Evolutionary conservation across 768 basidiomycete genomes (phyloP).

Genomic region (Leccinum incarnatum): DNA sequence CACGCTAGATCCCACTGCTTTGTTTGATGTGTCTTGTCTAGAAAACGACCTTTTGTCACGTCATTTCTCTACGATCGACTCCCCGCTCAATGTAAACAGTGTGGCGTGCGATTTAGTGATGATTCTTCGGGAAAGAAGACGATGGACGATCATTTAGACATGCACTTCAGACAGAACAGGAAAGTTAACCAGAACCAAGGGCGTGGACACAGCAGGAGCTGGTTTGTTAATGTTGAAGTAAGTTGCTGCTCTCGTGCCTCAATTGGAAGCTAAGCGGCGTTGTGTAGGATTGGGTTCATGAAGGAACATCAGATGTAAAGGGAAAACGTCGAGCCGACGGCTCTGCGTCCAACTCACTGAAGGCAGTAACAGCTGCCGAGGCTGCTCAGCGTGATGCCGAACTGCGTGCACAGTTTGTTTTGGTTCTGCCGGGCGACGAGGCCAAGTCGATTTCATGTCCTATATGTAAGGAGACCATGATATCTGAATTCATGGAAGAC

Average conservation of each 20-base stretch:
- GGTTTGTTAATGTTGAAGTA: conserved; percentile 84
- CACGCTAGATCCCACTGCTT: not conserved
- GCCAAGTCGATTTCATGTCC: conserved; percentile 84
- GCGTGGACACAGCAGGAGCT: conserved; percentile 84
- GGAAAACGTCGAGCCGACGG: conserved; percentile 67
- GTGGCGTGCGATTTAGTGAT: conserved; percentile 83
- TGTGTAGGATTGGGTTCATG: conserved; percentile 83
- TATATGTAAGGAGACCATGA: conserved; percentile 92
- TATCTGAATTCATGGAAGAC: conserved; percentile 90
- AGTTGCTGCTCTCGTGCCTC: not conserved
- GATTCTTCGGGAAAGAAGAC: conserved; percentile 65
- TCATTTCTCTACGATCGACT: conserved; percentile 74
- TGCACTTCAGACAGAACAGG: conserved; percentile 93
- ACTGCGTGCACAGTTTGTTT: conserved; percentile 73
- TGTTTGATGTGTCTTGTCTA: conserved; percentile 23
- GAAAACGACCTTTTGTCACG: conserved; percentile 53
- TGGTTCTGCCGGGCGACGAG: conserved; percentile 88
- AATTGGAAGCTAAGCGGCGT: conserved; percentile 12
- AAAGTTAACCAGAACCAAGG: conserved; percentile 59
- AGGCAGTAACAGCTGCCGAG: conserved; percentile 59
- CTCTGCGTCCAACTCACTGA: conserved; percentile 48
- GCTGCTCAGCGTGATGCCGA: conserved; percentile 73
- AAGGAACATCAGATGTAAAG: conserved; percentile 56
- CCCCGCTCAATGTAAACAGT: conserved; percentile 88
- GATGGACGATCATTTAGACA: conserved; percentile 88